phyloP scores from a whole-genome alignment of 805 yeast species.

The Barnettozyma vustinii region DNA sequence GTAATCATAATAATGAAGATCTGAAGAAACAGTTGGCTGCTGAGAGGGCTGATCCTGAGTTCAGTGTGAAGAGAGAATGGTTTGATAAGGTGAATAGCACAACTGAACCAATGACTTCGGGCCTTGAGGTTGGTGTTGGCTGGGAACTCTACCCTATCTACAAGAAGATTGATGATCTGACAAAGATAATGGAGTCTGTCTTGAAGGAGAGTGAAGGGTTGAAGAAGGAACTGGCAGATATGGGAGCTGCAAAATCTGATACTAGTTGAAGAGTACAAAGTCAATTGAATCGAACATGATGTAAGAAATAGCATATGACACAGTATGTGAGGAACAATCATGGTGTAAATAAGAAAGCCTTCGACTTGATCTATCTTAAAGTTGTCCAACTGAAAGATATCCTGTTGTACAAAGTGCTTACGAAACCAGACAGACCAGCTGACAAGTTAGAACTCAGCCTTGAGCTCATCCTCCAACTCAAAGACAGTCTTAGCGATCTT shows the following conservation, averaged over 20 bases:
- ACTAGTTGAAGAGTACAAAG: no score
- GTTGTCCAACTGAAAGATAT: neutral
- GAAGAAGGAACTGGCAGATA: constrained; percentile 8
- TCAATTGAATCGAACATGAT: no score
- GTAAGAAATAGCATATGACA: no score
- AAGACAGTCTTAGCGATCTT: constrained; percentile 19
- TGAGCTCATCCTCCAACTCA: constrained; percentile 18
- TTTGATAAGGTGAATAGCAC: constrained; percentile 39
- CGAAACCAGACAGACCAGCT: neutral
- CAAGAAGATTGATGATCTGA: constrained; percentile 39
- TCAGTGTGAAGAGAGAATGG: constrained; percentile 52
- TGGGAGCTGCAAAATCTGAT: neutral
- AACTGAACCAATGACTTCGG: constrained; percentile 56
- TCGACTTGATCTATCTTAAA: no score
- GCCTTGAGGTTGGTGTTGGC: constrained; percentile 48
- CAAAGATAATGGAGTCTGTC: constrained; percentile 18
- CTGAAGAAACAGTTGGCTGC: constrained; percentile 53
- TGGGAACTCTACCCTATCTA: constrained; percentile 60
- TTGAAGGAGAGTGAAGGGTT: constrained; percentile 18
- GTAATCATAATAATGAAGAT: constrained; percentile 31
- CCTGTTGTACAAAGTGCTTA: neutral
- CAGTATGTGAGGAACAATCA: no score
- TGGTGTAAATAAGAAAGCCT: no score
- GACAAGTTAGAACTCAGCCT: neutral
- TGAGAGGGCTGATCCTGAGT: constrained; percentile 64